These are phyloP conservation scores for Dictyostelium purpureum DNA, from an alignment of 78 protist genomes.

Conservation along the genomic window DNA sequence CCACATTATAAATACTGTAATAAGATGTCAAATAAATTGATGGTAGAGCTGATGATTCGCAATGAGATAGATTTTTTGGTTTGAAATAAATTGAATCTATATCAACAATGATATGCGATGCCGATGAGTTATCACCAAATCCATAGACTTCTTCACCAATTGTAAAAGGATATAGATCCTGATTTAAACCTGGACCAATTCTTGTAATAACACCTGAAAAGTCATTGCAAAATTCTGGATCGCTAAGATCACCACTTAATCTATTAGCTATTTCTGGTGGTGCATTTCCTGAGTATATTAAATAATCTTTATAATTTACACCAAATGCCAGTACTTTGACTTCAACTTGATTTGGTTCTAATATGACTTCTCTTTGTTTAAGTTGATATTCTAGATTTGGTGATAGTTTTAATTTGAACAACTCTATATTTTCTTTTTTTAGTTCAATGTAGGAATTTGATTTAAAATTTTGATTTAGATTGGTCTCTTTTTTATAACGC, in stretches of 20 bases:
- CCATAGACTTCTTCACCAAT: constrained; percentile 59
- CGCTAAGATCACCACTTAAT: background rate
- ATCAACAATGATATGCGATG: background rate
- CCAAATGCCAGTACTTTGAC: constrained; percentile 17
- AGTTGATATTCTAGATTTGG: background rate
- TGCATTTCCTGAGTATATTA: background rate
- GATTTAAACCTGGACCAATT: background rate
- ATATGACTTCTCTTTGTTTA: background rate
- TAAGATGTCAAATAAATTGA: background rate
- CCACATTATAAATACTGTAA: background rate
- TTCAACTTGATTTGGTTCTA: constrained; percentile 1
- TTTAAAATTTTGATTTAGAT: background rate
- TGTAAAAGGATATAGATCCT: background rate
- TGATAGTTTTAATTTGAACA: background rate
- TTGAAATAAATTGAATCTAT: background rate
- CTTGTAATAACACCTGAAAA: constrained; percentile 29
- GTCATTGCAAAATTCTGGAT: constrained; percentile 23
- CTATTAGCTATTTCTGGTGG: background rate
- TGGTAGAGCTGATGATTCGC: constrained; percentile 42
- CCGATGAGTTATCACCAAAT: background rate
- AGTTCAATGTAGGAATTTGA: background rate
- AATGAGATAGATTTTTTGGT: background rate
- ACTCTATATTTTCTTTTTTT: background rate
- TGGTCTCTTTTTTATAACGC: background rate
- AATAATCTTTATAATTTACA: background rate